phyloP scores from a whole-genome alignment of 2,329 filamentous ascomycete genomes.

The Bipolaris zeicola region DNA sequence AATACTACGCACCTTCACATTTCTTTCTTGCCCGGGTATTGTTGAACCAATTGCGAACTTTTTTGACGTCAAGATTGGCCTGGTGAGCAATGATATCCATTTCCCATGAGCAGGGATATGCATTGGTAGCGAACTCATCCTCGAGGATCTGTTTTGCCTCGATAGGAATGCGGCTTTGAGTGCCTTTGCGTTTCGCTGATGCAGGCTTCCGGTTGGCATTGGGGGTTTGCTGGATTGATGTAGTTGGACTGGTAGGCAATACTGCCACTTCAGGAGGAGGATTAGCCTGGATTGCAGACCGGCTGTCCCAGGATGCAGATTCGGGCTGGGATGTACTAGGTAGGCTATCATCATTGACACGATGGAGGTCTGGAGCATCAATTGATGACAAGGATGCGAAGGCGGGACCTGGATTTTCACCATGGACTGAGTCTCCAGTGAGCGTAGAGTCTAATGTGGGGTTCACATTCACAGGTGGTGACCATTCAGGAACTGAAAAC shows the following conservation, averaged over 20 bases:
- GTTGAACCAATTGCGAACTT: conserved; percentile 46
- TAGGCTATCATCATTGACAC: background rate
- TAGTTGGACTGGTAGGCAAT: background rate
- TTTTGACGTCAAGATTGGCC: conserved; percentile 44
- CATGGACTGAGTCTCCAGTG: background rate
- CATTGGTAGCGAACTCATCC: conserved; percentile 43
- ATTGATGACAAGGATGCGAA: conserved; percentile 13
- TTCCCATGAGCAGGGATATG: conserved; percentile 45
- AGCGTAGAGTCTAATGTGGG: background rate
- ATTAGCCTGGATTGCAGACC: background rate
- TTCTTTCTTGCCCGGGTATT: conserved; percentile 44
- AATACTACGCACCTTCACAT: conserved; percentile 26
- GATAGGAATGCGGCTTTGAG: conserved; percentile 37
- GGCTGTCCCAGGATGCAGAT: background rate
- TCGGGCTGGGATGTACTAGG: background rate
- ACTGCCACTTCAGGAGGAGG: background rate
- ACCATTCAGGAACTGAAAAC: background rate
- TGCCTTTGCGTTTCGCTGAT: conserved; percentile 42
- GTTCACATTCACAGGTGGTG: conserved; percentile 1
- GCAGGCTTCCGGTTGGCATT: conserved; percentile 35
- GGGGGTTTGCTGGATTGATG: conserved; percentile 19
- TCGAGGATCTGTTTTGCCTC: conserved; percentile 44
- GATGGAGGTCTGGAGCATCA: background rate
- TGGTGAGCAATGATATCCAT: conserved; percentile 46
- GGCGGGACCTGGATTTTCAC: background rate